phyloP scores from a whole-genome alignment of 2,329 filamentous ascomycete species.

The Fusarium cicatricum region DNA sequence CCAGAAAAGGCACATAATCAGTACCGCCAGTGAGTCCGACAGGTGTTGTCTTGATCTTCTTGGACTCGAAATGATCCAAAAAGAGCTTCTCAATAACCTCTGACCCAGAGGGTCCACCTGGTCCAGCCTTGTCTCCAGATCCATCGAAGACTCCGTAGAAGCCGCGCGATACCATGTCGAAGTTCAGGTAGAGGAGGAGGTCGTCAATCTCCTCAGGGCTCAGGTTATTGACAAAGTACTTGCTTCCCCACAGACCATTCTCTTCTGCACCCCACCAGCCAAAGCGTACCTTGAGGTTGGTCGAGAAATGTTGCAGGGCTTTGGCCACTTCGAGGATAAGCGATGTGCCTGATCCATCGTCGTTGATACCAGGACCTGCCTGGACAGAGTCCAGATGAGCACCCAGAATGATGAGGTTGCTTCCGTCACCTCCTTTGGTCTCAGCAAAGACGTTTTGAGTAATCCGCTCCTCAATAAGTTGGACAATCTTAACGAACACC shows the following conservation, averaged over 20 bases:
- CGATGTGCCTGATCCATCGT: constrained; percentile 54
- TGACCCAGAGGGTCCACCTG: constrained; percentile 46
- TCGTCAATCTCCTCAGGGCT: constrained; percentile 43
- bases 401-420: constrained; percentile 53
- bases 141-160: constrained; percentile 50
- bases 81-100: constrained; percentile 48
- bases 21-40: constrained; percentile 55
- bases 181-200: constrained; percentile 52
- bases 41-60: constrained; percentile 45
- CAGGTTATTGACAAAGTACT: constrained; percentile 50
- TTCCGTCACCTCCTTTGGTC: constrained; percentile 53
- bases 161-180: constrained; percentile 51
- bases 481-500: constrained; percentile 47
- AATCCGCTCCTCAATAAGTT: constrained; percentile 49
- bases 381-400: constrained; percentile 55
- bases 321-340: constrained; percentile 53
- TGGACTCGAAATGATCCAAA: constrained; percentile 42
- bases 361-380: constrained; percentile 56
- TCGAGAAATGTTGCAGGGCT: constrained; percentile 47
- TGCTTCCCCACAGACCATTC: constrained; percentile 48
- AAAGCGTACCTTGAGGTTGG: constrained; percentile 52
- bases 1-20: constrained; percentile 68
- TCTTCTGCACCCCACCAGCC: constrained; percentile 58
- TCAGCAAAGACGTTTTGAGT: constrained; percentile 57
- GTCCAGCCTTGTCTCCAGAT: constrained; percentile 47